phyloP scores from a whole-genome alignment of 495 filamentous ascomycete species.

The Hyaloscypha finlandica region DNA sequence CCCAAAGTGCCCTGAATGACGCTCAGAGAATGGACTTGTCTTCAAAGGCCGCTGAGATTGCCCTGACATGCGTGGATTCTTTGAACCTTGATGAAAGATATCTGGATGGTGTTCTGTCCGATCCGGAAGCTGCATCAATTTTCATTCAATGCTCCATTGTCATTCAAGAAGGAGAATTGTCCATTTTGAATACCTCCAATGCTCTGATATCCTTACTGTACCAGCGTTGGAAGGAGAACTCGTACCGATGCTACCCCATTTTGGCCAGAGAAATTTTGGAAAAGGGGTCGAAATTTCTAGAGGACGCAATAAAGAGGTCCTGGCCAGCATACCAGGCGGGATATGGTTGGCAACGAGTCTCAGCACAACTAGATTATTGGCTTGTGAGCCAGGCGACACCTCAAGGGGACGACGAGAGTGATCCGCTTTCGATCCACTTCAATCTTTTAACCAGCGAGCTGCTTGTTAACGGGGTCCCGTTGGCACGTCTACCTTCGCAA shows the following conservation, averaged over 20 bases:
- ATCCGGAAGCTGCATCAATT: background rate
- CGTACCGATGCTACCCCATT: constrained; percentile 1
- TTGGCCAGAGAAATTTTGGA: background rate
- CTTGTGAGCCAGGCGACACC: background rate
- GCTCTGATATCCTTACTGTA: background rate
- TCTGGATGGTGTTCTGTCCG: background rate
- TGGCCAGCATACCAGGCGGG: background rate
- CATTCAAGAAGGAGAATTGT: constrained; percentile 4
- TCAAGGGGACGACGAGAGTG: background rate
- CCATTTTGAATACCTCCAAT: background rate
- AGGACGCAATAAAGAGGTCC: background rate
- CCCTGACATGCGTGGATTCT: background rate
- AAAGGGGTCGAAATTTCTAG: background rate
- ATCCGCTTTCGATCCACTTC: constrained; percentile 38
- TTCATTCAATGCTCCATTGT: background rate
- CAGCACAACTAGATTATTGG: background rate
- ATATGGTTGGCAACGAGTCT: background rate
- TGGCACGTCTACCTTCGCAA: constrained; percentile 43
- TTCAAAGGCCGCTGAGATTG: background rate
- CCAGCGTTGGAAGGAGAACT: constrained; percentile 1
- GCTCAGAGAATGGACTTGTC: background rate
- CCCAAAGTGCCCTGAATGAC: background rate
- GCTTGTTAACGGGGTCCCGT: constrained; percentile 48
- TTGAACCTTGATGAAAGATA: background rate
- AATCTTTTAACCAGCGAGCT: constrained; percentile 51